phyloP scores from a whole-genome alignment of 1,139 yeast genomes.

The Hyphopichia wangnamkhiaoensis region DNA sequence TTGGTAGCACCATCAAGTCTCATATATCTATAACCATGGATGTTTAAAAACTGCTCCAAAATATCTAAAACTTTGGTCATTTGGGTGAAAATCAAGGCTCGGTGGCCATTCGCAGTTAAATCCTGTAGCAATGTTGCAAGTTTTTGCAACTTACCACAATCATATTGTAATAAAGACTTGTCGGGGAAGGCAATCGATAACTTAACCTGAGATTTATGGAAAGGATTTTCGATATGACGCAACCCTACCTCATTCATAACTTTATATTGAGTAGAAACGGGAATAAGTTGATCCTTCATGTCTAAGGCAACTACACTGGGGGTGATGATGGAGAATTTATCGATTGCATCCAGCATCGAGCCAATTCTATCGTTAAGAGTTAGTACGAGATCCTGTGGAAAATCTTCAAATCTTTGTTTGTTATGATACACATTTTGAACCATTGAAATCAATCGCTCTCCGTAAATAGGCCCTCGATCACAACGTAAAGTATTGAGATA shows the following conservation, averaged over 20 bases:
- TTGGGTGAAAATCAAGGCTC: constrained; percentile 95
- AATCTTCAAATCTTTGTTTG: constrained; percentile 17
- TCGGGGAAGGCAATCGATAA: constrained; percentile 96
- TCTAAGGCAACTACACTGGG: constrained; percentile 84
- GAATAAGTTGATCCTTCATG: constrained; percentile 60
- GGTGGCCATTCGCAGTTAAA: constrained; percentile 80
- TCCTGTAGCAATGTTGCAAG: constrained; percentile 75
- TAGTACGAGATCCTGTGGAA: constrained; percentile 15
- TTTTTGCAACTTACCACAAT: constrained; percentile 94
- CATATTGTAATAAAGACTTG: constrained; percentile 86
- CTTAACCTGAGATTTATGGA: constrained; percentile 83
- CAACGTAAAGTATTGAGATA: constrained; percentile 70
- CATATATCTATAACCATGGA: constrained; percentile 92
- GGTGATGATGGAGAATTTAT: constrained; percentile 82
- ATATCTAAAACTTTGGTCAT: constrained; percentile 97
- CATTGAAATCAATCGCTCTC: constrained; percentile 39
- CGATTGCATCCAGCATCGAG: constrained; percentile 53
- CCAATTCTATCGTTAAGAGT: constrained; percentile 44
- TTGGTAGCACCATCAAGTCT: constrained; percentile 97
- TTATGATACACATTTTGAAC: constrained; percentile 18
- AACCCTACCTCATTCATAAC: constrained; percentile 35
- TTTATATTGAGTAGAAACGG: constrained; percentile 31
- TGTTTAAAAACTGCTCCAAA: constrained; percentile 87
- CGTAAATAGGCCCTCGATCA: constrained; percentile 56
- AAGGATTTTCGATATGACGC: constrained; percentile 56